Conservation (phyloP, 2,329 filamentous ascomycete genomes). For the Diaporthe humulicola region DNA sequence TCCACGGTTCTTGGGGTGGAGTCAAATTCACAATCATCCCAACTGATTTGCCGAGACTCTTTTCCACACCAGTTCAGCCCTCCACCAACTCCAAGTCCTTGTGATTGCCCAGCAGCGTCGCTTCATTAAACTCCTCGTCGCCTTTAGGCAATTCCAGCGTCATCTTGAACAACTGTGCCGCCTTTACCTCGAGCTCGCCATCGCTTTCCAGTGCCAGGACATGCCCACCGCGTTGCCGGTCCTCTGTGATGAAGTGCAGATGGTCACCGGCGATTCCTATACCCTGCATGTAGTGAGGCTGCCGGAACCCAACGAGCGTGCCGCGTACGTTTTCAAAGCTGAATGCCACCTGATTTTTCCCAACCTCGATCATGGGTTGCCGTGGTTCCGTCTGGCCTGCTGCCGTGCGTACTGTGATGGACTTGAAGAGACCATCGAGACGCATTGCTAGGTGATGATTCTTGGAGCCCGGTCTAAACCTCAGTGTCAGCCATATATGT, state of each 20-base stretch:
- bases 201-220: conserved; percentile 48
- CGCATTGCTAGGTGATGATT: conserved; percentile 49
- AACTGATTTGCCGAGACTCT: rapidly evolving
- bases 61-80: conserved; percentile 41
- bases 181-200: conserved; percentile 47
- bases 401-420: conserved; percentile 48
- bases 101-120: conserved; percentile 45
- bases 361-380: conserved; percentile 47
- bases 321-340: conserved; percentile 45
- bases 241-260: conserved; percentile 51
- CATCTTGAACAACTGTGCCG: conserved; percentile 46
- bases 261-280: conserved; percentile 51
- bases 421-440: conserved; percentile 47
- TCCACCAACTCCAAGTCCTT: conserved; percentile 48
- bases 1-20: not conserved
- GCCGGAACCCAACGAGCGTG: conserved; percentile 49
- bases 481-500: not conserved
- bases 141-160: conserved; percentile 49
- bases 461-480: conserved; percentile 39
- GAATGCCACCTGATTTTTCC: conserved; percentile 46
- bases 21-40: not conserved
- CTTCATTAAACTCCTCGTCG: conserved; percentile 50
- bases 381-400: conserved; percentile 47
- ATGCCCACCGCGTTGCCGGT: conserved; percentile 49
- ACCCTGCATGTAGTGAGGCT: conserved; percentile 49